Percentiles rank a stretch among this genome's conserved stretches.
Conservation (phyloP, 2,329 filamentous ascomycete species). For the Ophiostoma montium region DNA sequence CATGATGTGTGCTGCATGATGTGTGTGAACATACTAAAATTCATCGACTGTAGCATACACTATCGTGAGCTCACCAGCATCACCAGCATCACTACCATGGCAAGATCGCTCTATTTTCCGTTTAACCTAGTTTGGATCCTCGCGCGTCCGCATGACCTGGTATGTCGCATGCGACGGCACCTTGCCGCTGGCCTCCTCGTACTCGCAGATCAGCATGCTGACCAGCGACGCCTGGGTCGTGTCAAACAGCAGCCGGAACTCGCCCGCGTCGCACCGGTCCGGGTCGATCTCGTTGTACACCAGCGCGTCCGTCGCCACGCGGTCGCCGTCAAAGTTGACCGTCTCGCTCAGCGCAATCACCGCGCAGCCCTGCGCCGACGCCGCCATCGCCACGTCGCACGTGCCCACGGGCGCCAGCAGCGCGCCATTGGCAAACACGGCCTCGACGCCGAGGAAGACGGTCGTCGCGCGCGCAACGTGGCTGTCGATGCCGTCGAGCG, state of each 20-base stretch:
- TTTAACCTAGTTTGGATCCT: conserved; percentile 23
- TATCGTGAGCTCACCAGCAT: no score
- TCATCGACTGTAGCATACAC: no score
- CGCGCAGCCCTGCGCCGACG: conserved; percentile 58
- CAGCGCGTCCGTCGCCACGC: conserved; percentile 81
- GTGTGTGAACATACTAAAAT: no score
- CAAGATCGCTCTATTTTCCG: not conserved
- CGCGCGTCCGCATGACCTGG: conserved; percentile 40
- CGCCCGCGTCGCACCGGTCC: conserved; percentile 45
- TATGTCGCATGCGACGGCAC: conserved; percentile 78
- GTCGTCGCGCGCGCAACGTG: conserved; percentile 53
- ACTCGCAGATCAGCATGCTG: conserved; percentile 80
- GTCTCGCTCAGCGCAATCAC: conserved; percentile 88
- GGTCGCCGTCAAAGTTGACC: conserved; percentile 78
- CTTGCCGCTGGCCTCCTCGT: conserved; percentile 81
- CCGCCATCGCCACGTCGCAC: conserved; percentile 72
- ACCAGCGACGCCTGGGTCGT: conserved; percentile 80
- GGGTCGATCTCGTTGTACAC: conserved; percentile 85
- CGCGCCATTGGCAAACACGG: conserved; percentile 89
- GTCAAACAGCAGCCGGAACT: conserved; percentile 67
- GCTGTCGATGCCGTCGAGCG: conserved; percentile 59
- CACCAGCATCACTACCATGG: no score
- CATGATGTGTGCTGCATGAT: not conserved
- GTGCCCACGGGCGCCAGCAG: conserved; percentile 83
- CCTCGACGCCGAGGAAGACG: conserved; percentile 76